Base-by-base conservation (phyloP, 768 basidiomycete species). In the Scleroderma bovista region DNA sequence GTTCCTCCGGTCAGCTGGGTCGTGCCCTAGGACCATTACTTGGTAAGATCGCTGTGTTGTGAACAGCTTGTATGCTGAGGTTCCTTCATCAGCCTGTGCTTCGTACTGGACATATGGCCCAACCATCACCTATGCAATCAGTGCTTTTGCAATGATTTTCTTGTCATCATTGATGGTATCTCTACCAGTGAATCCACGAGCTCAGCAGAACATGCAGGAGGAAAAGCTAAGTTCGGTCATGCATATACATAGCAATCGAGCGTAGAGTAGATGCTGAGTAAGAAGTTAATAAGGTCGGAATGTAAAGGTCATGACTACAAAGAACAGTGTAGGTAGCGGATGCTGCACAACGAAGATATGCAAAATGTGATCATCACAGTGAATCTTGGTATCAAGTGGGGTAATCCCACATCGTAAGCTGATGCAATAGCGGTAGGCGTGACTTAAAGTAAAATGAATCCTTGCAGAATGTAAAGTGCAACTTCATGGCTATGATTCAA, bases 1-100 rank as follows among this genome's bases (percentile, higher is more conserved):
- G 94, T 46, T 93, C 90, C 7, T 81, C 87, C n/a, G 95, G 95
- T 17, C 95, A 97, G 64, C 77, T 98, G 36, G 95, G 95, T 3
- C 80, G 95, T 50, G 94, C 95, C 4, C 73, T 96, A 33, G 95
- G 95, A 0, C 95, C 95, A 5, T 65, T 98, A 5, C 72, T 94
- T n/a, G 92, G 92, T 83, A 68, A 44, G 83, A 56, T 60, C 32
- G 48, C 42, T 60, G 29, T 32, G 19, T 51, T 29, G 53, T 13
- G 37, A 19, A 15, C 43, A 29, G 13, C 12, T 40, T 42, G 38
- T 46, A 37, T 42, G 50, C 51, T 63, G 46, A 60, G 31, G 40
- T 17, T 29, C 23, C 2, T 44, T 44, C 34, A 24, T 53, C 55
- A 93, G 90, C 90, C 6, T 93, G 90, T 64, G 89, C 80, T 24